Evolutionary conservation across 768 basidiomycete genomes (phyloP), one percentile per base, ranked within the genome.

Genomic region (Hortiboletus campestris): DNA sequence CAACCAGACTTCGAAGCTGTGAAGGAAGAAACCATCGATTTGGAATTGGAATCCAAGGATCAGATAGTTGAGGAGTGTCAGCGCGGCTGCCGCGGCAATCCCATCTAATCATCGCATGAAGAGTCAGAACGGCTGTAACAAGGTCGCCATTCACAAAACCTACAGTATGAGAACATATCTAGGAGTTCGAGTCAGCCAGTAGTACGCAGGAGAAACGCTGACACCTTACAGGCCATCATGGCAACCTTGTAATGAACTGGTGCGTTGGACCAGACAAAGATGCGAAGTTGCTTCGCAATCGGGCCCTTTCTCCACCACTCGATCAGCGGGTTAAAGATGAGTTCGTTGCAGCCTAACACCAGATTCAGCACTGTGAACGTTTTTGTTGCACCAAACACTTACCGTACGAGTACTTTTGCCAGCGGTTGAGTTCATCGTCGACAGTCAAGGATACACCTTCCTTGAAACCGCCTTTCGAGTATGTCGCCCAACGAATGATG

Each of bases 371-470:
- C 54, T 29, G 55, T 1, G 52, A 39, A 32, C 4, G 10, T 4
- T 3, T 2, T n/a, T 0, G 28, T n/a, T 17, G 63, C 1, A 62
- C 76, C 74, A 43, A 77, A 32, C 75, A 59, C 62, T 67, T 4
- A 64, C 86, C 88, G 71, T 89, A 90, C 0, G 88, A 76, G 59
- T 91, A 91, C 69, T 94, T 96, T 64, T 94, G 91, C 94, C 94
- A 97, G 3, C 94, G 73, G 63, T 94, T 94, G 10, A 97, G 74
- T 69, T 97, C 94, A 62, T 97, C 93, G 52, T 94, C 91, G 53
- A 85, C 87, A 0, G 94, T 94, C 28, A 97, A 73, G 0, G 89
- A 91, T 19, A 97, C 93, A 59, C 94, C 94, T 65, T 97, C 94
- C 73, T 93, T 89, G 79, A 95, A 95, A 2, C 85, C 89, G 39